Percentiles rank a stretch among this genome's conserved stretches.
These are phyloP conservation scores for Blastobotrys terrestris DNA, from an alignment of 805 yeast species.

Conservation along the genomic window DNA sequence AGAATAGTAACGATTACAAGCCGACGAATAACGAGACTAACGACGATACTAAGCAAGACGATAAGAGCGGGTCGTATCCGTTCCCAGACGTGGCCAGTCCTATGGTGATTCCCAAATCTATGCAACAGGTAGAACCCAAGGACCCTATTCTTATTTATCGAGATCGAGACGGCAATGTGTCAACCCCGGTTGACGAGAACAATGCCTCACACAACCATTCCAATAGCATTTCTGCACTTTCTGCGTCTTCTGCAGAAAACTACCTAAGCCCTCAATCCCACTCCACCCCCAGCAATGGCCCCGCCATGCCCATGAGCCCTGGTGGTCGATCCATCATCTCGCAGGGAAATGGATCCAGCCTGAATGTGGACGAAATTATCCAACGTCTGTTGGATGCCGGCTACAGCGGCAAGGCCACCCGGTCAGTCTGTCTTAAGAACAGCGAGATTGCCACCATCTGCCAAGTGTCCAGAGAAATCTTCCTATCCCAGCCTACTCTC, in stretches of 20 bases:
- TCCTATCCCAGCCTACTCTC: slow-evolving; percentile 83
- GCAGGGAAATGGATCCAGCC: slow-evolving; percentile 18
- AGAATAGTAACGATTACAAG: not conserved
- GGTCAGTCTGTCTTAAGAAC: slow-evolving; percentile 79
- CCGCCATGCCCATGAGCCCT: not conserved
- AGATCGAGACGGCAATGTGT: slow-evolving; percentile 37
- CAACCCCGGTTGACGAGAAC: slow-evolving; percentile 18
- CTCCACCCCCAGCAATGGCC: slow-evolving; percentile 18
- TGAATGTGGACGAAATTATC: slow-evolving; percentile 79
- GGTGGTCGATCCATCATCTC: slow-evolving; percentile 25
- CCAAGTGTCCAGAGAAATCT: slow-evolving; percentile 80
- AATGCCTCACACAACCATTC: slow-evolving; percentile 12
- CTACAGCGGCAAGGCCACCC: slow-evolving; percentile 88
- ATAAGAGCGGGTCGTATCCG: slow-evolving; percentile 24
- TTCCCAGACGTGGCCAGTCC: slow-evolving; percentile 19
- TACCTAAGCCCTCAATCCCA: slow-evolving; percentile 13
- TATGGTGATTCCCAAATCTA: slow-evolving; percentile 51
- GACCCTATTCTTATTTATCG: slow-evolving; percentile 62
- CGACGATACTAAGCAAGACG: slow-evolving; percentile 41
- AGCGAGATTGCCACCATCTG: slow-evolving; percentile 86
- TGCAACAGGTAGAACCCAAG: slow-evolving; percentile 65
- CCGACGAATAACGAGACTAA: not conserved
- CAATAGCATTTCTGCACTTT: not conserved
- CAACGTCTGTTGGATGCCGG: slow-evolving; percentile 93
- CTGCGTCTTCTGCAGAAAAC: not conserved